Base-by-base conservation (phyloP, 2,329 filamentous ascomycete genomes). In the Sporothrix luriei region DNA sequence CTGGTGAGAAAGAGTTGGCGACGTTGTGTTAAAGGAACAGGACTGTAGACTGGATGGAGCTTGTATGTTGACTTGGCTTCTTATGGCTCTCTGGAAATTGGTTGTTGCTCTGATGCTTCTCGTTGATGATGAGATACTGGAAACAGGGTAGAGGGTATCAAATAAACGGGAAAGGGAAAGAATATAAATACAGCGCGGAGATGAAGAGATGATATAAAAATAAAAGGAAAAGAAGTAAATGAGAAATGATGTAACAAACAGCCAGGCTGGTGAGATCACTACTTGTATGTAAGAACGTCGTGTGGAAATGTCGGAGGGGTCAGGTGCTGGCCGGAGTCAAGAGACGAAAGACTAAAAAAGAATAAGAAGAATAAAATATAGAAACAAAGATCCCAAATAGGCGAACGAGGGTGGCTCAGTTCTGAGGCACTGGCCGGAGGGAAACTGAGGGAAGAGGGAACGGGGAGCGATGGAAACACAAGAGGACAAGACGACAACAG, bases 111-210 rank as follows among this genome's bases (percentile, higher is more conserved):
- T 49, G 43, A 33, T 64, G 61, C 21, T 65, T 65, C 16, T 51
- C 26, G 57, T 48, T 49, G 43, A 26, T 48, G 40, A 46, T 29
- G 43, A 21, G 54, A 67, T 69, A 24, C 62, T 52, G n/a, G 67
- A 64, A 64, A 40, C 46, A 64, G 29, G 38, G 24, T n/a, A 54
- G 24, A 66, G 48, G 46, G 29, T 66, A 46, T 57, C 66, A 29
- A 66, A 69, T 29, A 65, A 69, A 66, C 66, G 9, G 51, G 65
- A 49, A 40, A 10, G 59, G 21, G n/a, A 6, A 13, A 61, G 19
- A 24, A 73, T 69, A 68, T 70, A 71, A 67, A 71, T 71, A 70
- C 64, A 70, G 46, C 13, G 38, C 64, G 48, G 26, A 59, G 57
- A 24, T 52, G 55, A 40, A n/a, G 55, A 68, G 7, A 49, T n/a